Conservation (phyloP, 805 yeast species). For the Saturnispora sekii region DNA sequence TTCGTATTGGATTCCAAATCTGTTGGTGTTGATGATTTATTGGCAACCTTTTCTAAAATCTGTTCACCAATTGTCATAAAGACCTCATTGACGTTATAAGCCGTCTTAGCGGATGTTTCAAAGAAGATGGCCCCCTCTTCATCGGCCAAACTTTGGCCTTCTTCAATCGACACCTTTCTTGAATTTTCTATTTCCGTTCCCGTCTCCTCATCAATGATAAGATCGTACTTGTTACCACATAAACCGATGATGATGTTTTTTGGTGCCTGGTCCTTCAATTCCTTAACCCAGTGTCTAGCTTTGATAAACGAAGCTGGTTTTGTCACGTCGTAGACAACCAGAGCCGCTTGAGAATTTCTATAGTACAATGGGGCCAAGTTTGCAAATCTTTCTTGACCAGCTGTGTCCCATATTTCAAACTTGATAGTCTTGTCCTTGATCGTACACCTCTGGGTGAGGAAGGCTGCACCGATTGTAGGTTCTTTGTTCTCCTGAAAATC, state of each 20-base stretch:
- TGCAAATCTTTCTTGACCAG: slow-evolving; percentile 97
- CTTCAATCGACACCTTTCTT: slow-evolving; percentile 76
- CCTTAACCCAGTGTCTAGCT: slow-evolving; percentile 98
- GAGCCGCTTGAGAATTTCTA: slow-evolving; percentile 93
- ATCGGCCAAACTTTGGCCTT: slow-evolving; percentile 79
- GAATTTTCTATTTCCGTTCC: slow-evolving; percentile 41
- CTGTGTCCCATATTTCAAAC: slow-evolving; percentile 94
- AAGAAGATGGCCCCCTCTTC: slow-evolving; percentile 87
- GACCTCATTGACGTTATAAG: slow-evolving; percentile 82
- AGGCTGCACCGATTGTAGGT: slow-evolving; percentile 98
- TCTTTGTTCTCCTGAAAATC: slow-evolving; percentile 97
- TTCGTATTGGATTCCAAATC: background rate
- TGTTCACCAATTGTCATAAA: slow-evolving; percentile 82
- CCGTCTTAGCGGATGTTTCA: slow-evolving; percentile 91
- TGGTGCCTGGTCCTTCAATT: slow-evolving; percentile 90
- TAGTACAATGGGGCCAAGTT: slow-evolving; percentile 95
- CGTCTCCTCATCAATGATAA: slow-evolving; percentile 43
- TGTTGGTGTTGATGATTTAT: slow-evolving; percentile 7
- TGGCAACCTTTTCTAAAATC: slow-evolving; percentile 44
- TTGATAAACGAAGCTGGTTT: slow-evolving; percentile 91
- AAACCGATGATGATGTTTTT: slow-evolving; percentile 86
- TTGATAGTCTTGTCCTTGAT: slow-evolving; percentile 81
- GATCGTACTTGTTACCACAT: slow-evolving; percentile 87
- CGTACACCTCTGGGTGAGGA: slow-evolving; percentile 85
- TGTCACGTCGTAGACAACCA: slow-evolving; percentile 91